Base-by-base conservation (phyloP, 495 filamentous ascomycete species). In the Amorphotheca resinae region DNA sequence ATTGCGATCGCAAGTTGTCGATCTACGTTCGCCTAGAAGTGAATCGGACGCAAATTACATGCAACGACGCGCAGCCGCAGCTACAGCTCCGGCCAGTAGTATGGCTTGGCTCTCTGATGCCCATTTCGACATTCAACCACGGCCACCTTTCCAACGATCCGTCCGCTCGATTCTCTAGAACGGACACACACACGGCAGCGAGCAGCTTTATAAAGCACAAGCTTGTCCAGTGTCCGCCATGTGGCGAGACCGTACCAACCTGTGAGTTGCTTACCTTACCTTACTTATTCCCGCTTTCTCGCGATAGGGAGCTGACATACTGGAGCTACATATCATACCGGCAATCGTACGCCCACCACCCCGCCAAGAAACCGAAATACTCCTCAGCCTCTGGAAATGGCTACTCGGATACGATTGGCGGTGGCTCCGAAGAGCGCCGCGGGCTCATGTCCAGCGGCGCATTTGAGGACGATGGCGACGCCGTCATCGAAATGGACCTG, bases 401-500 rank as follows among this genome's bases (percentile, higher is more conserved):
- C 66, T 86, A 84, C 67, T 70, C 69, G 42, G 59, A 59, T 12
- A 54, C 36, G 22, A 33, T 45, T 22, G 34, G 33, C 9, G 59
- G 61, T 42, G 71, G 82, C 20, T 67, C 73, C 16, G 76, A 84
- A 52, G 88, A 96, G 66, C 81, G 85, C 51, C 81, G 82, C 38
- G 84, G 88, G 15, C 80, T 98, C 47, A 81, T 96, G 58, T 82
- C 87, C 46, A 64, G 73, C 7, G 78, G 73, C 46, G 81, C 73
- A 34, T 83, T 82, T 59, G 82, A 87, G 35, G 87, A 95, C 59
- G 72, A 76, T 51, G 89, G 87, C 48, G 91, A 96, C 60, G 82
- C 85, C 14, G 76, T 98, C 38, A 98, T 98, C 50, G 91, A 98
- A 68, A 96, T 98, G 91, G 89, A 95, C 62, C 67, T 94, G 9